Conservation (phyloP, 2,329 filamentous ascomycete genomes). For the Trichophaea hybrida region DNA sequence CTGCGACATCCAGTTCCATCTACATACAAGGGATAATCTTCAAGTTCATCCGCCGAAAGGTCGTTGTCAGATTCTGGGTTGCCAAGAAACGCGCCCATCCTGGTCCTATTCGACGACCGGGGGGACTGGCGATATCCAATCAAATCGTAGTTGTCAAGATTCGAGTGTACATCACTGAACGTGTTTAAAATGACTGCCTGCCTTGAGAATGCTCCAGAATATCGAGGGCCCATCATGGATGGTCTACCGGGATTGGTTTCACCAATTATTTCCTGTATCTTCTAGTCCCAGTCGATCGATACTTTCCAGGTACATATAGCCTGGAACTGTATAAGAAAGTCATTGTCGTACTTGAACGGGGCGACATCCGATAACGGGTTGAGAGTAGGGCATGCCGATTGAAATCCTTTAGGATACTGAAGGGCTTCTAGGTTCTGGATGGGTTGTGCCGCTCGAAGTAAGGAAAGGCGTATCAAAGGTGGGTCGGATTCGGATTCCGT, state of each 20-base stretch:
- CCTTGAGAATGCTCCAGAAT: too few relatives aligned
- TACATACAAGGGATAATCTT: constrained; percentile 36
- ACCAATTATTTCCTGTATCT: constrained; percentile 71
- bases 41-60: constrained; percentile 10
- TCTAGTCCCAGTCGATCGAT: constrained; percentile 78
- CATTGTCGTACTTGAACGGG: constrained; percentile 91
- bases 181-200: too few relatives aligned
- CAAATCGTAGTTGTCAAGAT: too few relatives aligned
- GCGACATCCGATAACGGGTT: constrained; percentile 60
- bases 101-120: too few relatives aligned
- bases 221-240: constrained; percentile 9
- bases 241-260: constrained; percentile 50
- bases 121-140: too few relatives aligned
- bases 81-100: too few relatives aligned
- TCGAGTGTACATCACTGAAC: constrained; percentile 27
- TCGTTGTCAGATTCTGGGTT: constrained; percentile 32
- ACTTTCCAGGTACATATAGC: constrained; percentile 93
- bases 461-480: too few relatives aligned
- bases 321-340: constrained; percentile 93
- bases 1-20: constrained; percentile 55
- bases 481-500: too few relatives aligned
- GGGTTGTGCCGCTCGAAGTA: constrained; percentile 75
- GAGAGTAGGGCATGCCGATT: constrained; percentile 78
- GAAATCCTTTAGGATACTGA: constrained; percentile 71
- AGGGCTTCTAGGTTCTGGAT: constrained; percentile 63